These are phyloP conservation scores for Trifolium dubium DNA, from an alignment of 306 rosid species.

Conservation along the genomic window DNA sequence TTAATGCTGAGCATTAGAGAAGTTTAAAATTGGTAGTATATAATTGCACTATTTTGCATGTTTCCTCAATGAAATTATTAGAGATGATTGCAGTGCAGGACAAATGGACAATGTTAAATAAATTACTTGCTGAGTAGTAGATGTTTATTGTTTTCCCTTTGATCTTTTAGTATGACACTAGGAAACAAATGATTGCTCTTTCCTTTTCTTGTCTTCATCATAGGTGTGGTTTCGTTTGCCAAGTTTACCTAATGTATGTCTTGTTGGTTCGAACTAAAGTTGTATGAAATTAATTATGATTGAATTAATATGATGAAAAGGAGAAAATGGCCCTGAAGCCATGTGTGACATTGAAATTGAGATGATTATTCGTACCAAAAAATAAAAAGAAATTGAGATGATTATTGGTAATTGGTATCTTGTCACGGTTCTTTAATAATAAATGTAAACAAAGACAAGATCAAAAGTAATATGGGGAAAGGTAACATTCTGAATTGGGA, in stretches of 20 bases:
- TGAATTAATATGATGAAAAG: neutral
- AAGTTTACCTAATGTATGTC: conserved; percentile 18
- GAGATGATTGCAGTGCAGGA: conserved; percentile 7
- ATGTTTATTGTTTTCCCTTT: neutral
- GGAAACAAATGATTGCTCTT: conserved; percentile 31
- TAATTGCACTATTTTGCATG: conserved; percentile 6
- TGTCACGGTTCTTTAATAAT: neutral
- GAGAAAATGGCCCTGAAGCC: neutral
- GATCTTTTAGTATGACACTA: neutral
- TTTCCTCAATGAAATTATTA: neutral
- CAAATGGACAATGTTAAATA: neutral
- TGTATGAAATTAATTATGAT: conserved; percentile 2
- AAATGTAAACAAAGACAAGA: neutral
- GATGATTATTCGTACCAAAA: no score
- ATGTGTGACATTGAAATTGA: neutral
- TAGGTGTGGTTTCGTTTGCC: conserved; percentile 1
- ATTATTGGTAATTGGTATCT: conserved; percentile 11
- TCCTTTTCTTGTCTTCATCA: conserved; percentile 35
- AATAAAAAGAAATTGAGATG: no score
- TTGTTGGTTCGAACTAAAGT: conserved; percentile 9
- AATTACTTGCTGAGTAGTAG: neutral
- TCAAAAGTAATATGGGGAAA: neutral
- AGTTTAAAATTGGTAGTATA: neutral
- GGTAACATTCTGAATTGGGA: no score
- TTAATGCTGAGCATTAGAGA: neutral